Percentiles rank a stretch among this genome's conserved stretches.
phyloP scores from a whole-genome alignment of 2,329 filamentous ascomycete genomes.

The Ascochyta koolunga region DNA sequence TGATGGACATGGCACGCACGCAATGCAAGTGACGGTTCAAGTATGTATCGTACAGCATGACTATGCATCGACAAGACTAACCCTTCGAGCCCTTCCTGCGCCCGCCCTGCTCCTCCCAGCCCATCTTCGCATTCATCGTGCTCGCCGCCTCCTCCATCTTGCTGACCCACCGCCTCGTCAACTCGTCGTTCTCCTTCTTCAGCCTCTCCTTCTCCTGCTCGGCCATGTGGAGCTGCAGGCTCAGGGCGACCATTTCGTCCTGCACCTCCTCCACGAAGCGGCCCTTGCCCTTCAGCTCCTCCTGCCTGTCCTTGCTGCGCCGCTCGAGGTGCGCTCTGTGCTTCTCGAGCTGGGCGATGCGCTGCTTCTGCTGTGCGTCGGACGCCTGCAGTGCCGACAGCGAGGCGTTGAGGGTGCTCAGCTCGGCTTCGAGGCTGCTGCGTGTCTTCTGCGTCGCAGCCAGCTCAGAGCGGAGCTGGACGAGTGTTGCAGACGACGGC shows the following conservation, averaged over 20 bases:
- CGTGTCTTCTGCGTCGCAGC: slow-evolving; percentile 78
- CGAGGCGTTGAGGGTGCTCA: slow-evolving; percentile 68
- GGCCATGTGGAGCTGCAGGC: slow-evolving; percentile 84
- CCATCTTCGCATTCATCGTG: slow-evolving; percentile 70
- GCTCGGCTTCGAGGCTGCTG: slow-evolving; percentile 67
- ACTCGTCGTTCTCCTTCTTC: slow-evolving; percentile 81
- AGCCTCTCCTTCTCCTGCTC: slow-evolving; percentile 77
- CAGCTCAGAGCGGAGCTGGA: slow-evolving; percentile 65
- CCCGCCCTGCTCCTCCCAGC: slow-evolving; percentile 31
- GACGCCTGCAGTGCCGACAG: slow-evolving; percentile 67
- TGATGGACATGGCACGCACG: not conserved
- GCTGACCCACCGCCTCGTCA: slow-evolving; percentile 91
- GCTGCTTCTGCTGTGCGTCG: slow-evolving; percentile 64
- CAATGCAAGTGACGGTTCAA: not conserved
- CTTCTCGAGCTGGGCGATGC: slow-evolving; percentile 66
- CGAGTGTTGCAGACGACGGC: slow-evolving; percentile 25
- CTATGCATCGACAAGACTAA: not conserved
- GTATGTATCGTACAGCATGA: not conserved
- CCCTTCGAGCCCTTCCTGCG: not conserved
- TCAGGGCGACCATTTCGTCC: slow-evolving; percentile 88
- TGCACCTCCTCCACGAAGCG: slow-evolving; percentile 87
- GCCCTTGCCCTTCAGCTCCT: slow-evolving; percentile 83
- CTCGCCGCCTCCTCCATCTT: slow-evolving; percentile 85
- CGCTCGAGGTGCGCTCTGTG: slow-evolving; percentile 68
- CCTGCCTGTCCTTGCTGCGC: slow-evolving; percentile 78